phyloP scores from a whole-genome alignment of 2,329 filamentous ascomycete genomes.

The Tolypocladium ovalisporum region DNA sequence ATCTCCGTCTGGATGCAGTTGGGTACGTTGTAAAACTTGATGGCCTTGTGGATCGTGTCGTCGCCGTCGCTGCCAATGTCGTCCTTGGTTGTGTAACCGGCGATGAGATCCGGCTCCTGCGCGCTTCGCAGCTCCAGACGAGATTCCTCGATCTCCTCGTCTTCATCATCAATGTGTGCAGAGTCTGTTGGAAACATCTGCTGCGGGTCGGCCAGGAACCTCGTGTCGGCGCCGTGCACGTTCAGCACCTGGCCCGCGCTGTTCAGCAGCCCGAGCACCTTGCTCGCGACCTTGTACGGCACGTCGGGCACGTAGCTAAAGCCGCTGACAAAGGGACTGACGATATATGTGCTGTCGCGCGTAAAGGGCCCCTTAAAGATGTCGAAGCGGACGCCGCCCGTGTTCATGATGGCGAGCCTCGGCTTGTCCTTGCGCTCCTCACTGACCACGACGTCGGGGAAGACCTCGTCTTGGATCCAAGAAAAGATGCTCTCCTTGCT shows the following conservation, averaged over 20 bases:
- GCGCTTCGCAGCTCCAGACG: slow-evolving; percentile 20
- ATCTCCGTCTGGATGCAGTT: slow-evolving; percentile 70
- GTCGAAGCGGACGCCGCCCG: slow-evolving; percentile 86
- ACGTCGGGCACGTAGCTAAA: slow-evolving; percentile 72
- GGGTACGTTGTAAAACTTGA: slow-evolving; percentile 67
- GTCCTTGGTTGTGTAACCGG: slow-evolving; percentile 82
- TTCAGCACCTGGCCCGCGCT: slow-evolving; percentile 37
- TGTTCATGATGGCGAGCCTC: slow-evolving; percentile 71
- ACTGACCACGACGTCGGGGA: slow-evolving; percentile 56
- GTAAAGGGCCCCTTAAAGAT: slow-evolving; percentile 91
- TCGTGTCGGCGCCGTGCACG: slow-evolving; percentile 24
- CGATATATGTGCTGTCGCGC: slow-evolving; percentile 70
- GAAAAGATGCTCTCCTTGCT: slow-evolving; percentile 66
- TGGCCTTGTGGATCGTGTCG: slow-evolving; percentile 70
- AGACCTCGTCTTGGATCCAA: slow-evolving; percentile 65
- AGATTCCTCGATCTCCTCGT: slow-evolving; percentile 9
- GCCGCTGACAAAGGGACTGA: slow-evolving; percentile 78
- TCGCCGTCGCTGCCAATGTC: slow-evolving; percentile 78
- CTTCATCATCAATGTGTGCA: not conserved
- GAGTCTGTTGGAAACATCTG: slow-evolving; percentile 16
- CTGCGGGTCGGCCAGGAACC: slow-evolving; percentile 40
- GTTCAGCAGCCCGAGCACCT: slow-evolving; percentile 53
- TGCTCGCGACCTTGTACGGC: slow-evolving; percentile 62
- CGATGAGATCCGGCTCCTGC: slow-evolving; percentile 28
- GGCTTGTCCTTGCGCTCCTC: slow-evolving; percentile 47